Evolutionary conservation across 2,329 filamentous ascomycete genomes (phyloP), one percentile per base, ranked within the genome.

Genomic region (Colletotrichum lini): DNA sequence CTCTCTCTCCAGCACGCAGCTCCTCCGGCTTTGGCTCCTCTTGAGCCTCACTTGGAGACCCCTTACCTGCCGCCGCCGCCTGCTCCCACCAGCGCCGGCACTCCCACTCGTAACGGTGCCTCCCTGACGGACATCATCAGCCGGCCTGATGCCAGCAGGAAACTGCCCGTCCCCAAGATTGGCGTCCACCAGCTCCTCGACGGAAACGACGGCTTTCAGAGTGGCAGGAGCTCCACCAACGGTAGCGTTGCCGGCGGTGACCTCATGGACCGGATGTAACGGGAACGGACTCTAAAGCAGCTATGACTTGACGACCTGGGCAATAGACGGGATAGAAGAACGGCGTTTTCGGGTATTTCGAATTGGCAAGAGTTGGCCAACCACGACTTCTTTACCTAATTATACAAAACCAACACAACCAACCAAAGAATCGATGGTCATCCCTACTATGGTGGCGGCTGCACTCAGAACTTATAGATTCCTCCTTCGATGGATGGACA

Each of bases 51-150:
- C 72, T 81, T 87, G 13, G 87, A 89, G 73, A 80, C 79, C 12
- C 79, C 80, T 56, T 73, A 80, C 79, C 72, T 79, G 74, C 74
- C 83, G 78, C 64, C 82, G 83, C 65, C 81, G 82, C 44, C 88
- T 89, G 74, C 87, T 87, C 65, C 69, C 26, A 74, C 87, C 88
- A 65, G 87, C 87, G n/a, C 83, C 80, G 63, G 86, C 83, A 77
- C 84, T 44, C 74, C 82, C 70, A 84, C 86, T 66, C 85, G 88
- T 76, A 89, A 87, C 67, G 95, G 95, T 50, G 89, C 97, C 69
- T 93, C 94, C 49, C 92, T 98, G 76, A 93, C 92, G 70, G 96
- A 98, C 80, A 98, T 98, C 78, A 96, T 98, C 85, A 94, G 93
- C 78, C 92, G 93, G 75, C 89, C 94, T 1, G 95, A 98, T 74